Percentiles rank a stretch among this genome's conserved stretches.
Conservation (phyloP, 345 rosid genomes). For the Microcos paniculata region DNA sequence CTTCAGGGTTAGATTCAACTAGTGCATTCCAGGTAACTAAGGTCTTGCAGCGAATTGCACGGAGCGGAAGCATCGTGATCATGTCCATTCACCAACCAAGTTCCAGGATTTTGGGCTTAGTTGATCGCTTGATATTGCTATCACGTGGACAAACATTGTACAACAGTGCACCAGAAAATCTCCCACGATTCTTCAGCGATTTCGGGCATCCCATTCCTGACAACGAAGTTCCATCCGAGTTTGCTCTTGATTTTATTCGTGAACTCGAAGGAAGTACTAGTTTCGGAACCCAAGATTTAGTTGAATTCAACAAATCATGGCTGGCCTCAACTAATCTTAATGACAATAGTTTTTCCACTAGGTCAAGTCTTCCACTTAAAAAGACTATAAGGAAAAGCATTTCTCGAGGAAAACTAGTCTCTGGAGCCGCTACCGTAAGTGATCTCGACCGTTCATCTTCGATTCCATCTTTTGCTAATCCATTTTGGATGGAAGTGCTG, state of each 20-base stretch:
- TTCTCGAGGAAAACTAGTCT: conserved; percentile 56
- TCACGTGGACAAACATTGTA: not conserved
- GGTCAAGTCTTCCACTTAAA: conserved; percentile 35
- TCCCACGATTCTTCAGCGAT: not conserved
- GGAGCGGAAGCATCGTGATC: conserved; percentile 80
- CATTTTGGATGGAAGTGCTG: conserved; percentile 71
- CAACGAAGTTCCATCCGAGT: conserved; percentile 76
- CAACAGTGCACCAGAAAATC: not conserved
- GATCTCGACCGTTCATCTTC: conserved; percentile 22
- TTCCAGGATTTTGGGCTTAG: conserved; percentile 68
- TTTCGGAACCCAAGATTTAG: conserved; percentile 57
- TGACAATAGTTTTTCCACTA: not conserved
- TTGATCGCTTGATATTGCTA: conserved; percentile 67
- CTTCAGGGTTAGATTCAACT: conserved; percentile 92
- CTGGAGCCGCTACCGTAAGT: not conserved
- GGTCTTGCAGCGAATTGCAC: conserved; percentile 79
- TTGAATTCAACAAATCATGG: conserved; percentile 78
- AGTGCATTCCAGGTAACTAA: conserved; percentile 93
- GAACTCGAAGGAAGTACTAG: conserved; percentile 72
- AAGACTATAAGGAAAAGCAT: conserved; percentile 82
- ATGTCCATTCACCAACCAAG: conserved; percentile 98
- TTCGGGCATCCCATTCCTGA: conserved; percentile 45
- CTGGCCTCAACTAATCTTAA: conserved; percentile 19
- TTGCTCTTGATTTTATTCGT: conserved; percentile 75
- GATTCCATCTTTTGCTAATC: conserved; percentile 81